These are phyloP conservation scores for Nosema muscidifuracis DNA, from an alignment of 371 early-diverging fungal species.

Conservation along the genomic window DNA sequence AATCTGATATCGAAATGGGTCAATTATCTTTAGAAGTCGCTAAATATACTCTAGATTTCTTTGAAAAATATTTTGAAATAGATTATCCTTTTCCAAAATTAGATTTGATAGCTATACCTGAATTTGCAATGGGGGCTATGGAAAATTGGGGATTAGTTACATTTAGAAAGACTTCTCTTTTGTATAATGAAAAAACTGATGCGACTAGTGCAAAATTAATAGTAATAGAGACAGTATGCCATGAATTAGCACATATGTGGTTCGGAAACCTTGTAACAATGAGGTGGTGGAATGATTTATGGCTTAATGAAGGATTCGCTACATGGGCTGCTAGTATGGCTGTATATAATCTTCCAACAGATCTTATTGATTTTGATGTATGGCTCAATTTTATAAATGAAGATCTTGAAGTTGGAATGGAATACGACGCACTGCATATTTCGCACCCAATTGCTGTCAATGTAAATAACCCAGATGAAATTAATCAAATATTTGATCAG, in stretches of 20 bases:
- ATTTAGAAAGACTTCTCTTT: conserved; percentile 70
- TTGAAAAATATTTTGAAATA: conserved; percentile 71
- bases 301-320: conserved; percentile 93
- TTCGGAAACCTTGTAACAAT: conserved; percentile 90
- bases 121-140: conserved; percentile 72
- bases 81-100: conserved; percentile 77
- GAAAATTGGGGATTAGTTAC: conserved; percentile 90
- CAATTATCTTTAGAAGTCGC: conserved; percentile 71
- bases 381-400: conserved; percentile 67
- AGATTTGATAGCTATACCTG: conserved; percentile 78
- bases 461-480: conserved; percentile 71
- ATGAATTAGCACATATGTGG: conserved; percentile 89
- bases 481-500: conserved; percentile 72
- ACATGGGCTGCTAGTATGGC: conserved; percentile 78
- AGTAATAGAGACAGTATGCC: conserved; percentile 75
- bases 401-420: conserved; percentile 68
- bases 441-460: conserved; percentile 82
- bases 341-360: conserved; percentile 70
- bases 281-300: conserved; percentile 80
- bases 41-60: conserved; percentile 68
- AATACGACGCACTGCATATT: conserved; percentile 71
- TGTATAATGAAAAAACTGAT: conserved; percentile 68
- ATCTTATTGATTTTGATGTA: conserved; percentile 57
- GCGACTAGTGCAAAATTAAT: conserved; percentile 67
- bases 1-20: conserved; percentile 69